These are phyloP conservation scores for Orbilia brochopaga DNA, from an alignment of 2,329 filamentous ascomycete genomes.

Conservation along the genomic window DNA sequence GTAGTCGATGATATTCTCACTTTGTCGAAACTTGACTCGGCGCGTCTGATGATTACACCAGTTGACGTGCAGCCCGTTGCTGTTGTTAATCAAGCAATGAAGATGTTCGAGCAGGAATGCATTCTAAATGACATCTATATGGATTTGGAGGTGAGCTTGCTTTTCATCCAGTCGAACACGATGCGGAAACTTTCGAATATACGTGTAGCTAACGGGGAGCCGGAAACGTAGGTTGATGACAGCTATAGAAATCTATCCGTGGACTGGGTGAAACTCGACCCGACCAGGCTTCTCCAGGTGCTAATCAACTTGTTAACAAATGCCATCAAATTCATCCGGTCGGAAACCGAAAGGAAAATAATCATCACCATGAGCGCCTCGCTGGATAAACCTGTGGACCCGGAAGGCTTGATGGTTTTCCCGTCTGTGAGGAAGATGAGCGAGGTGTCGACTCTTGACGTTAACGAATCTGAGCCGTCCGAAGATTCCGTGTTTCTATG, in stretches of 20 bases:
- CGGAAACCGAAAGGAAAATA: constrained; percentile 56
- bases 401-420: constrained; percentile 37
- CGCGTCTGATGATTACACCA: constrained; percentile 62
- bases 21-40: constrained; percentile 73
- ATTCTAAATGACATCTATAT: constrained; percentile 35
- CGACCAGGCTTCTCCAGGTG: constrained; percentile 31
- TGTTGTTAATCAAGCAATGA: constrained; percentile 65
- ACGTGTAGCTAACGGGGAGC: neutral
- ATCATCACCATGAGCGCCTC: constrained; percentile 29
- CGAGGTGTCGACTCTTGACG: constrained; percentile 56
- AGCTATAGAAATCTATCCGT: constrained; percentile 45
- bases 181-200: neutral
- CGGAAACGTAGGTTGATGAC: constrained; percentile 22
- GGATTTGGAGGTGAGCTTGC: constrained; percentile 18
- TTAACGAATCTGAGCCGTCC: neutral
- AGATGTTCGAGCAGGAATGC: constrained; percentile 41
- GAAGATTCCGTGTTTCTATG: constrained; percentile 69
- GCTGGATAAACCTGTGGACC: constrained; percentile 16
- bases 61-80: constrained; percentile 71
- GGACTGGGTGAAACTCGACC: constrained; percentile 35
- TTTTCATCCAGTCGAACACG: neutral
- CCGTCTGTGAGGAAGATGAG: constrained; percentile 30
- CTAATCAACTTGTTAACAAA: constrained; percentile 60
- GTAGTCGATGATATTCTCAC: constrained; percentile 73
- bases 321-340: constrained; percentile 70